Conservation (phyloP, 192 early-diverging fungal species). For the Funneliformis geosporum region DNA sequence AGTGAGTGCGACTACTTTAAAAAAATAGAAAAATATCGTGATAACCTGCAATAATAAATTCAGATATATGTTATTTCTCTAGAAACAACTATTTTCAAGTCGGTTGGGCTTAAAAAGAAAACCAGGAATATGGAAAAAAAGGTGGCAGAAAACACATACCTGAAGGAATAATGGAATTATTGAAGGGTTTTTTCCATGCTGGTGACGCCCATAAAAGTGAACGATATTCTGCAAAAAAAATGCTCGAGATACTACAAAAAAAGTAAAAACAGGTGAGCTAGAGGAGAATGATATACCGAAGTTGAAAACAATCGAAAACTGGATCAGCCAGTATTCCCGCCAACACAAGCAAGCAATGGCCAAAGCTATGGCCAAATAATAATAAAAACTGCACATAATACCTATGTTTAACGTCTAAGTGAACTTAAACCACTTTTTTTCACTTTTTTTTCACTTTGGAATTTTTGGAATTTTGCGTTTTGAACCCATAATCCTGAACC, state of each 20-base stretch:
- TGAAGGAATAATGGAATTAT: not conserved
- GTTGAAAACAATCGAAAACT: not conserved
- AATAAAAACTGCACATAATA: too few species aligned
- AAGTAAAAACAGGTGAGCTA: not conserved
- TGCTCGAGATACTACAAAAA: not conserved
- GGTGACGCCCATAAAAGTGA: not conserved
- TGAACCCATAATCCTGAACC: too few species aligned
- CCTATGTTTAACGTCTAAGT: too few species aligned
- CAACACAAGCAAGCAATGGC: not conserved
- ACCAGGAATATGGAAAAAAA: slow-evolving; percentile 3
- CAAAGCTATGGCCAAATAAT: not conserved
- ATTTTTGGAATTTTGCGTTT: too few species aligned
- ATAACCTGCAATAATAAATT: too few species aligned
- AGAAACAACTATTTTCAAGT: not conserved
- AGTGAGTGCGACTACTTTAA: too few species aligned
- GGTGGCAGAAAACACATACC: not conserved
- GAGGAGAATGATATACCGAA: not conserved
- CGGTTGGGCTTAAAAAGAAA: not conserved
- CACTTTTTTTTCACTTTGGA: too few species aligned
- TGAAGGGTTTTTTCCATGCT: not conserved
- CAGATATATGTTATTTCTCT: too few species aligned
- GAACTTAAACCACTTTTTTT: too few species aligned
- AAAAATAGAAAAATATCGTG: too few species aligned
- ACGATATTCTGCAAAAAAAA: not conserved
- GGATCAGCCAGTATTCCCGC: not conserved